Conservation (phyloP, 345 rosid species). For the Firmiana major region DNA sequence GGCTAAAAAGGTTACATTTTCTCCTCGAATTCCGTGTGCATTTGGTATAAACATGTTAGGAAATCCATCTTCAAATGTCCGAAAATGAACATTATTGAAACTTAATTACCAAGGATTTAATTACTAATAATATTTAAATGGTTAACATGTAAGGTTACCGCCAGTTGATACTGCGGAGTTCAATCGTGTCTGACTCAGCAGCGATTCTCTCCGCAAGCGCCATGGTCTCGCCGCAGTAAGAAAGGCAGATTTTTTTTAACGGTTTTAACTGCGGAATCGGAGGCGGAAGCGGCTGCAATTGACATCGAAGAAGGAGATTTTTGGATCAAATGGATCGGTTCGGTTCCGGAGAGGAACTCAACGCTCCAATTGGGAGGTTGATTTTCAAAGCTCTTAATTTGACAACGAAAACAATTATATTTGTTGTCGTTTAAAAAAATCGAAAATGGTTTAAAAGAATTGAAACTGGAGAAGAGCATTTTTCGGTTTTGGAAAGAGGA, state of each 20-base stretch:
- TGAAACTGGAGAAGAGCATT: not conserved
- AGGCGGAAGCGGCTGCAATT: slow-evolving; percentile 45
- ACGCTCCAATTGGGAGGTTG: slow-evolving; percentile 43
- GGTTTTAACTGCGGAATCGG: slow-evolving; percentile 47
- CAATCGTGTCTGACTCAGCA: slow-evolving; percentile 67
- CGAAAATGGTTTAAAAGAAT: slow-evolving; percentile 10
- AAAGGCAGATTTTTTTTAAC: slow-evolving; percentile 67
- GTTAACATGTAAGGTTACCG: slow-evolving; percentile 35
- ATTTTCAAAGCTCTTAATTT: slow-evolving; percentile 54
- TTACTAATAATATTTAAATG: not conserved
- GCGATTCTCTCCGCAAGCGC: slow-evolving; percentile 82
- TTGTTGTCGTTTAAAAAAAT: not conserved
- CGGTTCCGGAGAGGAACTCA: slow-evolving; percentile 48
- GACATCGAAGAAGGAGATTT: slow-evolving; percentile 35
- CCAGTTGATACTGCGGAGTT: slow-evolving; percentile 83
- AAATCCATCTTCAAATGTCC: slow-evolving; percentile 92
- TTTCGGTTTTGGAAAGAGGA: slow-evolving; percentile 1
- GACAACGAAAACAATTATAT: slow-evolving; percentile 27
- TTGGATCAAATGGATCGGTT: slow-evolving; percentile 40
- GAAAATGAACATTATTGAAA: slow-evolving; percentile 13
- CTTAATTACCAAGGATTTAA: not conserved
- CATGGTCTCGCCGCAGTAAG: slow-evolving; percentile 66
- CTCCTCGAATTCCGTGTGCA: slow-evolving; percentile 91
- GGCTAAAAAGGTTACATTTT: slow-evolving; percentile 87
- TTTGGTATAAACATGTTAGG: slow-evolving; percentile 90